phyloP scores from a whole-genome alignment of 352 stramenopile species.

The Globisporangium okanoganense region DNA sequence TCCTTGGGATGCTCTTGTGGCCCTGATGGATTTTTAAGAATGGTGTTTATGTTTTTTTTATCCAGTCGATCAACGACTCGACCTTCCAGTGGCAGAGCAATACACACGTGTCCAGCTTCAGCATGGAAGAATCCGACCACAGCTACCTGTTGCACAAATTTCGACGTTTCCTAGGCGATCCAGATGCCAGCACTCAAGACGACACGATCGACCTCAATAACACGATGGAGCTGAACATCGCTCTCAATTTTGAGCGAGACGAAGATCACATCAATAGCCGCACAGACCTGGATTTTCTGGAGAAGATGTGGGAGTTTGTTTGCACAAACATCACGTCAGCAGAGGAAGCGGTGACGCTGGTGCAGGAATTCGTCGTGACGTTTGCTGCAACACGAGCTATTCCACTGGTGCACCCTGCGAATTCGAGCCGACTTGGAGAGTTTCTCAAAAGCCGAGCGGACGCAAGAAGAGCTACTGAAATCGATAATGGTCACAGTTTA shows the following conservation, averaged over 20 bases:
- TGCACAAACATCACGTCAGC: background rate
- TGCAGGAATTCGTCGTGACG: conserved; percentile 10
- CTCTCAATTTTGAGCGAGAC: conserved; percentile 9
- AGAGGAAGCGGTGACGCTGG: conserved; percentile 2
- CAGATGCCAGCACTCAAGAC: background rate
- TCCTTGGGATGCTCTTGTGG: too few relatives aligned
- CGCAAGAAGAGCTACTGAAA: background rate
- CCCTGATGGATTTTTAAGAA: background rate
- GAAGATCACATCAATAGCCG: background rate
- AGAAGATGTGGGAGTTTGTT: conserved; percentile 21
- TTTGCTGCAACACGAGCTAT: conserved; percentile 5
- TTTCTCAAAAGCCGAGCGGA: conserved; percentile 9
- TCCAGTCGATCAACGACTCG: conserved; percentile 1
- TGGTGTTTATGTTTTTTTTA: background rate
- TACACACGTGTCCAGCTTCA: background rate
- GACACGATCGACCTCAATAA: conserved; percentile 11
- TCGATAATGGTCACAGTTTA: background rate
- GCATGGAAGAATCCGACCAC: background rate
- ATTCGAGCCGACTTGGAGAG: conserved; percentile 10
- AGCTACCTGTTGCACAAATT: conserved; percentile 4
- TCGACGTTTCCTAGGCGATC: conserved; percentile 5
- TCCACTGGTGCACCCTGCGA: conserved; percentile 16
- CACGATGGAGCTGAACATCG: conserved; percentile 16
- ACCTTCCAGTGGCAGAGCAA: background rate
- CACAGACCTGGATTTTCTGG: conserved; percentile 14